Evolutionary conservation across 106 monocot species (phyloP).

Genomic region (Platanthera zijinensis): DNA sequence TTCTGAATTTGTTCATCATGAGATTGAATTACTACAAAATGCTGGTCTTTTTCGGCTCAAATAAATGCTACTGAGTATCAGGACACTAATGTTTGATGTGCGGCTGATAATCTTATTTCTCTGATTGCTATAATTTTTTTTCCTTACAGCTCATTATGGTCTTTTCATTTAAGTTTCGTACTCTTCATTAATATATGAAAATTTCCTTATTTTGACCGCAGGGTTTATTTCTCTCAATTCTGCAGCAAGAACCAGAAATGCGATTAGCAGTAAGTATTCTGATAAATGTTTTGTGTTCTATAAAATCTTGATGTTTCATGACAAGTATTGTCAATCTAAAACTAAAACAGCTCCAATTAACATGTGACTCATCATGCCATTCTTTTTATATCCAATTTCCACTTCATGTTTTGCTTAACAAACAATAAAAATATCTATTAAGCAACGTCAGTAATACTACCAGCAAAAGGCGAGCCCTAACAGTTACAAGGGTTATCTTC

Average conservation of each 20-base stretch:
- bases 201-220: slow-evolving; percentile 15
- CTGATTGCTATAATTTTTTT: too few relatives aligned
- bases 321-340: not conserved
- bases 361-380: not conserved
- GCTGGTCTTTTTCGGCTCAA: not conserved
- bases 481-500: too few relatives aligned
- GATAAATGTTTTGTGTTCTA: not conserved
- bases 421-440: not conserved
- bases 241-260: slow-evolving; percentile 76
- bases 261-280: slow-evolving; percentile 70
- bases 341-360: not conserved
- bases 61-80: not conserved
- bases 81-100: not conserved
- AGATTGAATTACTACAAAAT: not conserved
- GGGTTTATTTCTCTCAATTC: slow-evolving; percentile 73
- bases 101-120: not conserved
- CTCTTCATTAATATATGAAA: not conserved
- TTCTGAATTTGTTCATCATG: not conserved
- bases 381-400: not conserved
- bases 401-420: not conserved
- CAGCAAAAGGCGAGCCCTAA: too few relatives aligned
- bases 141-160: not conserved
- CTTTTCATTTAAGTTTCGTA: not conserved
- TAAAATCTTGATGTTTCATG: not conserved
- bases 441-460: not conserved